phyloP scores from a whole-genome alignment of 2,329 filamentous ascomycete genomes.

The Exophiala mesophila region DNA sequence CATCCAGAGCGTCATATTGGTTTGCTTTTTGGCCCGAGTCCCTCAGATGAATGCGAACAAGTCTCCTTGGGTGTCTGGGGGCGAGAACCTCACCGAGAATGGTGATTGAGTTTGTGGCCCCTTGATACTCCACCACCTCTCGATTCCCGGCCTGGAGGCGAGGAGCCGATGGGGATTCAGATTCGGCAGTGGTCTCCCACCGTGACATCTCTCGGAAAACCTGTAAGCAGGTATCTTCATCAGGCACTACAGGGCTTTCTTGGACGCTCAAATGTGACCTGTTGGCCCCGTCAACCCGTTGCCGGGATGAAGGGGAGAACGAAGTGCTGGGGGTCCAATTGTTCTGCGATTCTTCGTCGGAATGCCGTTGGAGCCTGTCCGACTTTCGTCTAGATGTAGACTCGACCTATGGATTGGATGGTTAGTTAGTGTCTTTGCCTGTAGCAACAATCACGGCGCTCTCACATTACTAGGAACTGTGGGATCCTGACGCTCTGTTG shows the following conservation, averaged over 20 bases:
- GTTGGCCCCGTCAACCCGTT: not conserved
- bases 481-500: constrained; percentile 22
- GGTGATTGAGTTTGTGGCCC: not conserved
- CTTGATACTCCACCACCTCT: not conserved
- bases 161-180: not conserved
- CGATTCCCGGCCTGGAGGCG: not conserved
- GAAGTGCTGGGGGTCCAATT: not conserved
- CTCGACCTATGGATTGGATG: too few species aligned
- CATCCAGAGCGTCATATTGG: constrained; percentile 22
- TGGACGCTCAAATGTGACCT: not conserved
- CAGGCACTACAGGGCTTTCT: not conserved
- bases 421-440: too few species aligned
- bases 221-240: not conserved
- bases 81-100: not conserved
- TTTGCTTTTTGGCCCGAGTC: not conserved
- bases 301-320: not conserved
- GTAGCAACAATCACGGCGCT: constrained; percentile 12
- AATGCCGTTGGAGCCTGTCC: too few species aligned
- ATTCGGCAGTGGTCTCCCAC: not conserved
- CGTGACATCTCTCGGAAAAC: not conserved
- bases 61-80: not conserved
- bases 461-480: constrained; percentile 18
- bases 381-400: too few species aligned
- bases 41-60: not conserved
- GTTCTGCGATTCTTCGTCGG: too few species aligned